Base-by-base conservation (phyloP, 2,329 filamentous ascomycete genomes). In the Byssoonygena ceratinophila region DNA sequence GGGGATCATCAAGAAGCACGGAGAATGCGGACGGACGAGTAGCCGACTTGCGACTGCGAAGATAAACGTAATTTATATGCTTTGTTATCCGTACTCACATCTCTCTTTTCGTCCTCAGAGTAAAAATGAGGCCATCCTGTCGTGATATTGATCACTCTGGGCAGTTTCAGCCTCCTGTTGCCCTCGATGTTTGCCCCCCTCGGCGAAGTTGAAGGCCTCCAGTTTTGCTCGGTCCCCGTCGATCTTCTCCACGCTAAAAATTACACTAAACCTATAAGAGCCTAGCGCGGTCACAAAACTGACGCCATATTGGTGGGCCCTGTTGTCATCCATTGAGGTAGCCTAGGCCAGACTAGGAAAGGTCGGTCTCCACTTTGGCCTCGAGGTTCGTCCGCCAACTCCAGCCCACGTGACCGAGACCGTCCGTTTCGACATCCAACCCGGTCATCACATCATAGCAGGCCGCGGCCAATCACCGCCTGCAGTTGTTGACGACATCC, bases 291-390 rank as follows among this genome's bases (percentile, higher is more conserved):
- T 5, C 5, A 12, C 11, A 3, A 6, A 25, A 41, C 22, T 56
- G 54, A 48, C 51, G 46, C 51, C 46, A 53, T 51, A 9, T 29
- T 8, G 46, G 46, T 29, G 45, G 46, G 31, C 48, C 34, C 20
- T 51, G 41, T 39, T 43, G 43, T 25, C 45, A 57, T 53, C 46
- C n/a, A n/a, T n/a, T n/a, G n/a, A n/a, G n/a, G n/a, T n/a, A n/a
- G n/a, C n/a, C 50, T 57, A 57, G 36, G 12, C 49, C 32, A 7
- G 2, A 45, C 39, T n/a, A 5, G 46, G 53, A 7, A 31, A 41
- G 27, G 31, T 6, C 12, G 8, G 11, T 9, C 4, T 22, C 47
- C 32, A 37, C 32, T 39, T 12, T 45, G 25, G 1, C 4, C n/a
- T 32, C 20, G 11, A n/a, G 32, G n/a, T 22, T 8, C 3, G 6